phyloP scores from a whole-genome alignment of 75 land plant genomes.

The Picea sitchensis region DNA sequence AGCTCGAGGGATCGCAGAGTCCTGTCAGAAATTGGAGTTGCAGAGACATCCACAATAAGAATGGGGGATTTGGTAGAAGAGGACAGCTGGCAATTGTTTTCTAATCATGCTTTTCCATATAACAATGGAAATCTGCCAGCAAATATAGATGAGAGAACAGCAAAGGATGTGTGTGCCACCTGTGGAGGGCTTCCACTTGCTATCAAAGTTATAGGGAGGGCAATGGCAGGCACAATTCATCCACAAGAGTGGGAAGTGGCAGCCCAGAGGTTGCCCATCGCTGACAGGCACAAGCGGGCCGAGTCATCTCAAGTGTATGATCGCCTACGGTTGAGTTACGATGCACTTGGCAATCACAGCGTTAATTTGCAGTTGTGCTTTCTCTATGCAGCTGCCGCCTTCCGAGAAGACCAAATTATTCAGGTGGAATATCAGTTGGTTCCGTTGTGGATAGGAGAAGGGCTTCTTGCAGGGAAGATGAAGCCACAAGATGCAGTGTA shows the following conservation, averaged over 20 bases:
- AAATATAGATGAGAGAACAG: not conserved
- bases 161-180: conserved; percentile 2
- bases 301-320: conserved; percentile 1
- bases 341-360: conserved; percentile 8
- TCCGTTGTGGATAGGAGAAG: not conserved
- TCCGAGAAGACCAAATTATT: not conserved
- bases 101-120: not conserved
- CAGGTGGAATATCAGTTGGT: not conserved
- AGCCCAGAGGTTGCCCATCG: not conserved
- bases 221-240: conserved; percentile 16
- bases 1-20: not conserved
- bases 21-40: not conserved
- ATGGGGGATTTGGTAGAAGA: not conserved
- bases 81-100: not conserved
- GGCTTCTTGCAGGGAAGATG: not conserved
- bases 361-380: not conserved
- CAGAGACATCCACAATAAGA: not conserved
- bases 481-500: no score
- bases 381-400: conserved; percentile 13
- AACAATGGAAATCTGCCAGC: not conserved
- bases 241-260: conserved; percentile 9
- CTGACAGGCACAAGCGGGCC: not conserved
- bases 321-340: conserved; percentile 15
- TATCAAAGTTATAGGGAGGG: conserved; percentile 14
- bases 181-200: conserved; percentile 22